phyloP scores from a whole-genome alignment of 1,284 basidiomycete genomes.

The Ganoderma meredithae region DNA sequence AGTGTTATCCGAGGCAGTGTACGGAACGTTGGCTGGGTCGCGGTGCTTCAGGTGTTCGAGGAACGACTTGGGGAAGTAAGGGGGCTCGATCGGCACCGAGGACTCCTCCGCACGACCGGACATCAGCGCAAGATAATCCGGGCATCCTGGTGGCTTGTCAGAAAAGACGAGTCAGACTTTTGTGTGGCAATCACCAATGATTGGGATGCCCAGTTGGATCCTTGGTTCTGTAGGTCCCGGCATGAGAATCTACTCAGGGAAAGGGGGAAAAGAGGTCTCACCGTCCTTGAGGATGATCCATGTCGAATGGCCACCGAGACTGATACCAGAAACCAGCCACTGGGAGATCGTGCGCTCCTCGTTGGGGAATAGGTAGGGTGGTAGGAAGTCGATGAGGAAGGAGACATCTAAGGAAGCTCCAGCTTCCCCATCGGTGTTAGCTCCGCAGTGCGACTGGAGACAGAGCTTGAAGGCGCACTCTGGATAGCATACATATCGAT shows the following conservation, averaged over 20 bases:
- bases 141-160: conserved; percentile 51
- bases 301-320: conserved; percentile 80
- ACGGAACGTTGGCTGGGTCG: conserved; percentile 53
- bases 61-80: conserved; percentile 66
- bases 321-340: conserved; percentile 78
- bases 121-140: conserved; percentile 74
- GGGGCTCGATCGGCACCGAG: conserved; percentile 56
- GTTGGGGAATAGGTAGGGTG: conserved; percentile 78
- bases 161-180: background rate
- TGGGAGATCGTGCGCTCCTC: conserved; percentile 70
- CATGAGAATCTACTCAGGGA: background rate
- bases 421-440: conserved; percentile 44
- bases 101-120: conserved; percentile 58
- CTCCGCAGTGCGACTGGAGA: background rate
- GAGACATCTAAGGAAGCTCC: conserved; percentile 82
- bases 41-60: conserved; percentile 51
- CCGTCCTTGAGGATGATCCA: conserved; percentile 76
- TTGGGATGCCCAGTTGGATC: conserved; percentile 76
- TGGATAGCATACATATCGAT: conserved; percentile 80
- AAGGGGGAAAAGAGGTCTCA: conserved; percentile 38
- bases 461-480: conserved; percentile 47
- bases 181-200: conserved; percentile 59
- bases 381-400: conserved; percentile 84
- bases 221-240: conserved; percentile 60
- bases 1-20: conserved; percentile 40